phyloP scores from a whole-genome alignment of 2,329 filamentous ascomycete genomes.

The Pyricularia pennisetigena region DNA sequence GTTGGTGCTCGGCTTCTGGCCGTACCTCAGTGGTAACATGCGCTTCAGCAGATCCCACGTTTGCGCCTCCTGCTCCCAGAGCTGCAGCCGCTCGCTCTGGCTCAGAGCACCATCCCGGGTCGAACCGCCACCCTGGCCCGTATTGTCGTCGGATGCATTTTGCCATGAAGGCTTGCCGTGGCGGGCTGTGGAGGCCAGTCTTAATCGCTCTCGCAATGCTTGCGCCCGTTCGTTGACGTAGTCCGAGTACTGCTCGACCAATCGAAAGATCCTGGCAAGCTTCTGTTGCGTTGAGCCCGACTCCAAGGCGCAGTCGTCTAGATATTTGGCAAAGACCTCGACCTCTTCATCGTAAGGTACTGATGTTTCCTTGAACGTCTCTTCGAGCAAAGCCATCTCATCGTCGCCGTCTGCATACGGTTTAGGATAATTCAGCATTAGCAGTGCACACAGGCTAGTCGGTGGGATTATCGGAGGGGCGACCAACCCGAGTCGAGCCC shows the following conservation, averaged over 20 bases:
- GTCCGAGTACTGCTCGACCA: slow-evolving; percentile 56
- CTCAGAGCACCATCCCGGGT: slow-evolving; percentile 43
- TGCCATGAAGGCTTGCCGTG: slow-evolving; percentile 18
- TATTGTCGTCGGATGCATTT: slow-evolving; percentile 12
- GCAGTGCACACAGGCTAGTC: not conserved
- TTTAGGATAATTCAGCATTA: not conserved
- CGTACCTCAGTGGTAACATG: slow-evolving; percentile 62
- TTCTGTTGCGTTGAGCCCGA: slow-evolving; percentile 39
- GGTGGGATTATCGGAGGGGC: not conserved
- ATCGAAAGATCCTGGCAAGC: slow-evolving; percentile 56
- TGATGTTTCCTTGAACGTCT: slow-evolving; percentile 17
- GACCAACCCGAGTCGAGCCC: slow-evolving; percentile 2
- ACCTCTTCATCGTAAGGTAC: slow-evolving; percentile 70
- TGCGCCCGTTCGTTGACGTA: slow-evolving; percentile 38
- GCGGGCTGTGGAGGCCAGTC: slow-evolving; percentile 16
- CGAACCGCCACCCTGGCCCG: slow-evolving; percentile 38
- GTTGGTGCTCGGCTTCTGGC: slow-evolving; percentile 21
- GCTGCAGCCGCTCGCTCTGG: slow-evolving; percentile 30
- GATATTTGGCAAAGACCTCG: slow-evolving; percentile 72
- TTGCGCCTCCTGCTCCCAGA: slow-evolving; percentile 74
- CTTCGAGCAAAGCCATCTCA: slow-evolving; percentile 20
- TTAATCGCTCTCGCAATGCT: slow-evolving; percentile 29
- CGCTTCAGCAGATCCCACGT: slow-evolving; percentile 82
- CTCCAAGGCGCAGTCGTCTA: slow-evolving; percentile 61
- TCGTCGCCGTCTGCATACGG: slow-evolving; percentile 8